A percentile compares a stretch with the other conserved stretches of the same genome.
These are phyloP conservation scores for Hypoxylon rubiginosum DNA, from an alignment of 2,329 filamentous ascomycete species.

Conservation along the genomic window DNA sequence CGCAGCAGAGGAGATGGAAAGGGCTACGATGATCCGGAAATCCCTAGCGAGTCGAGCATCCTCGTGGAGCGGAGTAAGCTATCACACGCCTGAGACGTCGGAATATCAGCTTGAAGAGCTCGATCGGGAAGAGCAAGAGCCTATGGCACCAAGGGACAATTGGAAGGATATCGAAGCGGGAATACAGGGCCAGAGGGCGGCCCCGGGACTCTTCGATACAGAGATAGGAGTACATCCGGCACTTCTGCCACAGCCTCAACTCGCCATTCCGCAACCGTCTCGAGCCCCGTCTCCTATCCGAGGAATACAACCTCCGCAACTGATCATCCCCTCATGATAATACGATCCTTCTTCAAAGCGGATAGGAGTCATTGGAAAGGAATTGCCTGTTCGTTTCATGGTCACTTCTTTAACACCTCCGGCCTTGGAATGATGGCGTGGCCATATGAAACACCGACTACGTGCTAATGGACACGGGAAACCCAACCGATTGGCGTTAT, in stretches of 20 bases:
- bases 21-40: slow-evolving; percentile 51
- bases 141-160: slow-evolving; percentile 49
- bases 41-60: slow-evolving; percentile 50
- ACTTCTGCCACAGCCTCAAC: slow-evolving; percentile 40
- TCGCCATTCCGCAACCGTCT: slow-evolving; percentile 38
- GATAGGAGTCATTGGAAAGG: neutral
- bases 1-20: slow-evolving; percentile 47
- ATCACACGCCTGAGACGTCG: slow-evolving; percentile 24
- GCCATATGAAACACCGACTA: neutral
- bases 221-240: slow-evolving; percentile 47
- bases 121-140: slow-evolving; percentile 44
- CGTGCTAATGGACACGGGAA: neutral
- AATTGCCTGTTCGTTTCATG: neutral
- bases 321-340: slow-evolving; percentile 24
- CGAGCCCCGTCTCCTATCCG: slow-evolving; percentile 39
- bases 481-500: too few relatives aligned
- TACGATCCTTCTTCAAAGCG: neutral
- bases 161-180: slow-evolving; percentile 59
- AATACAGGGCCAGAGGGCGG: slow-evolving; percentile 48
- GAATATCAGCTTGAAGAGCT: slow-evolving; percentile 37
- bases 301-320: slow-evolving; percentile 22
- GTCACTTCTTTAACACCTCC: neutral
- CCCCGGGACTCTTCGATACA: slow-evolving; percentile 38
- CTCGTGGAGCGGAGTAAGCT: slow-evolving; percentile 23
- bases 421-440: neutral